phyloP scores from a whole-genome alignment of 2,329 filamentous ascomycete genomes.

The Pseudopyricularia cyperi region DNA sequence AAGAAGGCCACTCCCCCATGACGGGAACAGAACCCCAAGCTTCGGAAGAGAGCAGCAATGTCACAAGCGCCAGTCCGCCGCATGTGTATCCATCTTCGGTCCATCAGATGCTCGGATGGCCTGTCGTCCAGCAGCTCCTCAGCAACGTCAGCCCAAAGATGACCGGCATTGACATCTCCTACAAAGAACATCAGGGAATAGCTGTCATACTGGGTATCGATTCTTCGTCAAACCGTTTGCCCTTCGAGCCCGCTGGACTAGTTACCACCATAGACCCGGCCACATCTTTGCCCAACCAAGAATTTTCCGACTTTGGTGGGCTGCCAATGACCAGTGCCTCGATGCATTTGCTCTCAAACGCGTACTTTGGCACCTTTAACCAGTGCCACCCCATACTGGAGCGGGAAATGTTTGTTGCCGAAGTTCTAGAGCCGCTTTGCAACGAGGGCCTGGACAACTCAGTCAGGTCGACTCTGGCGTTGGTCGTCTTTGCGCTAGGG shows the following conservation, averaged over 20 bases:
- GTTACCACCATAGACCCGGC: conserved; percentile 2
- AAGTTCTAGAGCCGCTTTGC: conserved; percentile 30
- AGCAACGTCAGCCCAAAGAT: conserved; percentile 17
- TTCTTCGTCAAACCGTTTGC: conserved; percentile 9
- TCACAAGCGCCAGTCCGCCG: conserved; percentile 8
- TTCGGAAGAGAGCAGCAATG: conserved; percentile 3
- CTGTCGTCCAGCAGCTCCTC: conserved; percentile 26
- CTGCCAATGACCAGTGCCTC: conserved; percentile 28
- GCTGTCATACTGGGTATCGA: conserved; percentile 19
- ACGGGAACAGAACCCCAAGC: background rate
- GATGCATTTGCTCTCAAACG: conserved; percentile 35
- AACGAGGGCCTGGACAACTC: conserved; percentile 36
- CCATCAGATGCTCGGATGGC: conserved; percentile 40
- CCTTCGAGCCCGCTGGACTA: conserved; percentile 6
- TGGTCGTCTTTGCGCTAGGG: conserved; percentile 46
- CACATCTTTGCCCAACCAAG: background rate
- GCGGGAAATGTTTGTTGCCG: conserved; percentile 36
- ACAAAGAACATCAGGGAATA: conserved; percentile 22
- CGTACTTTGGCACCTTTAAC: conserved; percentile 49
- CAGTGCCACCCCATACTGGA: conserved; percentile 45
- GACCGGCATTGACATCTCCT: conserved; percentile 16
- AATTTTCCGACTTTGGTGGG: conserved; percentile 1
- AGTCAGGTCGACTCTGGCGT: conserved; percentile 34
- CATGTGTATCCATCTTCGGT: conserved; percentile 24
- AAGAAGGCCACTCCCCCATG: background rate